Percentiles rank a stretch among this genome's conserved stretches.
phyloP scores from a whole-genome alignment of 176 grass and related monocot species.

The Eleusine indica region DNA sequence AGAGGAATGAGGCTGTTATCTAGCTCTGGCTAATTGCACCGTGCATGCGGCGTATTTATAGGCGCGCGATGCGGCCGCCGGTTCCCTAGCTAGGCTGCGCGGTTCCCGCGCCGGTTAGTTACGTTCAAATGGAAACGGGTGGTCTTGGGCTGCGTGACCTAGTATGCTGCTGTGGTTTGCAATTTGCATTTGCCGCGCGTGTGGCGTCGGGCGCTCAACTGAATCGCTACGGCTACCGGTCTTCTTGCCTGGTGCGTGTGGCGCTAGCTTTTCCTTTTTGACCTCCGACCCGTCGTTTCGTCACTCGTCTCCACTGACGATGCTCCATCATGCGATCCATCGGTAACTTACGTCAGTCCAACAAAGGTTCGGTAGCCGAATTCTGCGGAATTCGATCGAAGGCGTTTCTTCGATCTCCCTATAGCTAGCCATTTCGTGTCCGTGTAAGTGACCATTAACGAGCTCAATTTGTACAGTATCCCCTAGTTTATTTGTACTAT shows the following conservation, averaged over 20 bases:
- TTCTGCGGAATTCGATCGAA: background rate
- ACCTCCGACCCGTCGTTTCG: background rate
- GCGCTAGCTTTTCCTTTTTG: conserved; percentile 3
- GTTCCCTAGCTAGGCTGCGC: background rate
- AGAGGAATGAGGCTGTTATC: background rate
- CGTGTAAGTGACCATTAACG: too few species aligned
- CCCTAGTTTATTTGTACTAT: too few species aligned
- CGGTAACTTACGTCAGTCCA: background rate
- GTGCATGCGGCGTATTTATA: conserved; percentile 58
- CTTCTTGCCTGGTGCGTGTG: background rate
- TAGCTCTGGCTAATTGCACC: conserved; percentile 35
- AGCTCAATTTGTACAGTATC: too few species aligned
- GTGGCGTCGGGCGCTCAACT: background rate
- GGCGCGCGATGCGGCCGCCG: background rate
- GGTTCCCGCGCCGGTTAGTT: conserved; percentile 23
- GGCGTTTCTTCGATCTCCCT: background rate
- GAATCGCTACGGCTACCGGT: conserved; percentile 27
- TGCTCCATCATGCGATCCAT: background rate
- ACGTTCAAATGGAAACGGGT: conserved; percentile 16
- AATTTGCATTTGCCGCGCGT: background rate
- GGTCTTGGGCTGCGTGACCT: conserved; percentile 25
- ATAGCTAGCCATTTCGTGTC: too few species aligned
- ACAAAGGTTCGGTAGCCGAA: background rate
- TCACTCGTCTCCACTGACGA: conserved; percentile 18
- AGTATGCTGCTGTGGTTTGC: too few species aligned